These are phyloP conservation scores for Euptelea pleiosperma DNA, from an alignment of 164 flowering plant genomes.

Conservation along the genomic window DNA sequence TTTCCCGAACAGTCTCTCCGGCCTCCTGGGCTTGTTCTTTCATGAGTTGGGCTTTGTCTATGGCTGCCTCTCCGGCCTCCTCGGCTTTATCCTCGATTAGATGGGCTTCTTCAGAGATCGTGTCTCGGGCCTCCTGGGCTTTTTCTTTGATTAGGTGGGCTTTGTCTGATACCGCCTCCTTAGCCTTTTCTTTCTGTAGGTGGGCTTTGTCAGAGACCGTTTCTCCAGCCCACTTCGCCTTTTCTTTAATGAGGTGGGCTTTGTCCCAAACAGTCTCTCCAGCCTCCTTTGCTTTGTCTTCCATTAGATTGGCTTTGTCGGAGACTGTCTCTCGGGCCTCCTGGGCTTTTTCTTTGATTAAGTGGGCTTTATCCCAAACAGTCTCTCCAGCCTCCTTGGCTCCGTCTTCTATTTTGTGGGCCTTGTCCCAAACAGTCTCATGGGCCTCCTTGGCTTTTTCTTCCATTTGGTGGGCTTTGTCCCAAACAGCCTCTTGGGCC, in stretches of 20 bases:
- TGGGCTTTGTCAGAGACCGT: no score
- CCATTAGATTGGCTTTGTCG: no score
- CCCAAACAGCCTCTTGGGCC: not conserved
- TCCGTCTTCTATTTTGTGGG: no score
- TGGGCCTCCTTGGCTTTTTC: not conserved
- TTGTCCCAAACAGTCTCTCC: not conserved
- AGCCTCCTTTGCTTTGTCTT: not conserved
- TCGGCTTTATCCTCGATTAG: not conserved
- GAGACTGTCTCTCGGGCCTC: not conserved
- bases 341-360: not conserved
- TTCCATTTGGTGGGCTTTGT: not conserved
- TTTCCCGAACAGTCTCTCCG: no score
- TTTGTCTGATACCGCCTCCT: no score
- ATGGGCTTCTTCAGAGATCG: not conserved
- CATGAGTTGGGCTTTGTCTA: not conserved
- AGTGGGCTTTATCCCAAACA: not conserved
- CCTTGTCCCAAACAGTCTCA: not conserved
- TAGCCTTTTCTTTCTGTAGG: no score
- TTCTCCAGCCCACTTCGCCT: not conserved
- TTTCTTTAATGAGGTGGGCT: not conserved
- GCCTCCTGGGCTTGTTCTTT: not conserved
- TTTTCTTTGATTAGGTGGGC: not conserved
- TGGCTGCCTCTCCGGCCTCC: not conserved
- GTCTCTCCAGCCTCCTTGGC: not conserved
- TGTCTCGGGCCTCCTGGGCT: not conserved